Evolutionary conservation across 768 basidiomycete genomes (phyloP).

Genomic region (Trametes gibbosa): DNA sequence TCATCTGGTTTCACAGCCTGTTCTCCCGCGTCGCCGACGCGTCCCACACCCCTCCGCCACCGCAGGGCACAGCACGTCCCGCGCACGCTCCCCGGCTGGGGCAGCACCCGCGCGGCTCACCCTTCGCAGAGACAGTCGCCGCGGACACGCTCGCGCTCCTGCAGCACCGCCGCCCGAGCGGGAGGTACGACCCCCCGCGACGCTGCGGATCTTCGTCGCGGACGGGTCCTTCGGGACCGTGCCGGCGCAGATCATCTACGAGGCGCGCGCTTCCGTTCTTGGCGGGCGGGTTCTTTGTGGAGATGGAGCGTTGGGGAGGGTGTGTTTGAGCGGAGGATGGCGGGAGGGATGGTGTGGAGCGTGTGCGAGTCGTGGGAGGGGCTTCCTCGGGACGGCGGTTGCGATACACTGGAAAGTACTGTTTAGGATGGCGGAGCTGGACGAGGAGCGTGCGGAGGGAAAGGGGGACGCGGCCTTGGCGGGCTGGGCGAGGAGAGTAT

Average conservation of each 20-base stretch:
- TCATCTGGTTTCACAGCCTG: conserved; percentile 58
- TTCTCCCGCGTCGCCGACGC: conserved; percentile 50
- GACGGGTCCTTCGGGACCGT: conserved; percentile 56
- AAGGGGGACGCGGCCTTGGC: conserved; percentile 35
- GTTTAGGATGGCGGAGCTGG: conserved; percentile 38
- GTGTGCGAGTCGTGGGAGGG: conserved; percentile 52
- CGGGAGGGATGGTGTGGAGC: conserved; percentile 43
- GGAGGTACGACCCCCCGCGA: no score
- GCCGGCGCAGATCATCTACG: conserved; percentile 56
- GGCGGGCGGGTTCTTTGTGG: conserved; percentile 36
- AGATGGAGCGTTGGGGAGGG: conserved; percentile 44
- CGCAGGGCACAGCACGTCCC: conserved; percentile 45
- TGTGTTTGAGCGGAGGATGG: conserved; percentile 41
- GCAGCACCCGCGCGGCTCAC: conserved; percentile 36
- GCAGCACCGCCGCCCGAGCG: conserved; percentile 43
- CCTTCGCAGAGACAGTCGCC: conserved; percentile 43
- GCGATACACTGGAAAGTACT: conserved; percentile 53
- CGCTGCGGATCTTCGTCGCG: conserved; percentile 46
- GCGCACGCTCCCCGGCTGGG: conserved; percentile 61
- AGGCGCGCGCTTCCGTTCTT: conserved; percentile 44
- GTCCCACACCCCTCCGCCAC: conserved; percentile 32
- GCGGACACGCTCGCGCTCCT: conserved; percentile 47
- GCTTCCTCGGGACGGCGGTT: conserved; percentile 40
- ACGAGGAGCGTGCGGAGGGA: conserved; percentile 43
- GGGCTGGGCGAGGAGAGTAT: conserved; percentile 43